Conservation (phyloP, 768 basidiomycete genomes). For the Termitomyces sp. region DNA sequence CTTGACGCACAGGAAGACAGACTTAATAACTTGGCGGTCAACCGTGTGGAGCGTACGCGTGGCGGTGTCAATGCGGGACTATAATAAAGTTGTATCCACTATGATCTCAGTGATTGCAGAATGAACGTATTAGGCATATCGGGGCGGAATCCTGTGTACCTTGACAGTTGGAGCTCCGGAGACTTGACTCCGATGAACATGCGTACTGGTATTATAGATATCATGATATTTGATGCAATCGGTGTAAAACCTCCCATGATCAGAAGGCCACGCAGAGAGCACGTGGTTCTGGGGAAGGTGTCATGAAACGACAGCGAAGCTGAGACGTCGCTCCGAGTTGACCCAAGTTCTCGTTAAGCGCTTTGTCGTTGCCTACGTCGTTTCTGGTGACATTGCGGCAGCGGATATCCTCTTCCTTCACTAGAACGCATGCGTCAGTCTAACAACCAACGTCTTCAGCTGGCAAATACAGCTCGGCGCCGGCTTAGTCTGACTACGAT, state of each 20-base stretch:
- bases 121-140: too few relatives aligned
- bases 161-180: too few relatives aligned
- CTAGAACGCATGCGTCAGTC: neutral
- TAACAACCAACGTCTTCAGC: conserved; percentile 3
- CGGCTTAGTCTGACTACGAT: conserved; percentile 31
- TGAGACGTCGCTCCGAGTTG: neutral
- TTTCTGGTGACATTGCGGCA: too few relatives aligned
- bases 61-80: neutral
- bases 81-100: neutral
- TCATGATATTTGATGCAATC: too few relatives aligned
- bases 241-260: too few relatives aligned
- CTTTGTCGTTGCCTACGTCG: neutral
- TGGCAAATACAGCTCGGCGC: conserved; percentile 13
- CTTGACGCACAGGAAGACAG: conserved; percentile 63
- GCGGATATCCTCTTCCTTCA: neutral
- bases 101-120: too few relatives aligned
- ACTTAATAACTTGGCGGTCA: conserved; percentile 51
- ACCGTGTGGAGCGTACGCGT: conserved; percentile 23
- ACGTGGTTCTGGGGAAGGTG: neutral
- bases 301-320: too few relatives aligned
- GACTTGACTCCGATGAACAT: too few relatives aligned
- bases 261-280: neutral
- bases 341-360: neutral
- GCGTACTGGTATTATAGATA: too few relatives aligned
- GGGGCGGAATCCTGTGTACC: too few relatives aligned